Percentiles rank a stretch among this genome's conserved stretches.
Evolutionary conservation across 352 stramenopile species (phyloP).

Genomic region (Phytophthora agathidicida): DNA sequence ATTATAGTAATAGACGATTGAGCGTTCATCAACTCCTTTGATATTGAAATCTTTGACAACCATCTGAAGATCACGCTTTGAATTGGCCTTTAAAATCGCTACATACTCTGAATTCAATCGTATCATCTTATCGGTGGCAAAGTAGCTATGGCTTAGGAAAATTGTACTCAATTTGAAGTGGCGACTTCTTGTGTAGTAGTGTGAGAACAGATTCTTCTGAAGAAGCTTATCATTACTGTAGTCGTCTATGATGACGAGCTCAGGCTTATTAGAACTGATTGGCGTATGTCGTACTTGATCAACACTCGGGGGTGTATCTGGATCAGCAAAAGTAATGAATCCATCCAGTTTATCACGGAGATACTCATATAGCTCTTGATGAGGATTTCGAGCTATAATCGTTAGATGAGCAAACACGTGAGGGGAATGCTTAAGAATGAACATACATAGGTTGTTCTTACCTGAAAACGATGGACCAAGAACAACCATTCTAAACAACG

Average conservation of each 20-base stretch:
- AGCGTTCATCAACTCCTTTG: conserved; percentile 9
- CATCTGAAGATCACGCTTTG: conserved; percentile 17
- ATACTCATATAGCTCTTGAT: conserved; percentile 9
- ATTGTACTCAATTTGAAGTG: conserved; percentile 9
- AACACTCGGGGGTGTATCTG: neutral
- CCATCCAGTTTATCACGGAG: conserved; percentile 1
- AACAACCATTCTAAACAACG: conserved; percentile 3
- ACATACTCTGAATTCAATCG: conserved; percentile 9
- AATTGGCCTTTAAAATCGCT: conserved; percentile 17
- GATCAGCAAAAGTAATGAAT: conserved; percentile 9
- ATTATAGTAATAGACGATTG: conserved; percentile 17
- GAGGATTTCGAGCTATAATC: conserved; percentile 11
- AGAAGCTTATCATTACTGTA: conserved; percentile 17
- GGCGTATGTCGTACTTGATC: conserved; percentile 1
- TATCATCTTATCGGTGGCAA: conserved; percentile 11
- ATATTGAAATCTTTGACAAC: conserved; percentile 17
- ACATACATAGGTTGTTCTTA: conserved; percentile 11
- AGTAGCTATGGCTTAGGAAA: conserved; percentile 9
- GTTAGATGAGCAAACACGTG: conserved; percentile 12
- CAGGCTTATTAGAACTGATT: conserved; percentile 8
- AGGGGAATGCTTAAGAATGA: conserved; percentile 9
- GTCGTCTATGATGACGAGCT: conserved; percentile 25
- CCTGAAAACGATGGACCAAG: neutral
- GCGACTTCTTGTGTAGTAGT: neutral
- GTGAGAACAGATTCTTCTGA: conserved; percentile 2